Base-by-base conservation (phyloP, 106 monocot genomes). In the Xerophyta viscosa region DNA sequence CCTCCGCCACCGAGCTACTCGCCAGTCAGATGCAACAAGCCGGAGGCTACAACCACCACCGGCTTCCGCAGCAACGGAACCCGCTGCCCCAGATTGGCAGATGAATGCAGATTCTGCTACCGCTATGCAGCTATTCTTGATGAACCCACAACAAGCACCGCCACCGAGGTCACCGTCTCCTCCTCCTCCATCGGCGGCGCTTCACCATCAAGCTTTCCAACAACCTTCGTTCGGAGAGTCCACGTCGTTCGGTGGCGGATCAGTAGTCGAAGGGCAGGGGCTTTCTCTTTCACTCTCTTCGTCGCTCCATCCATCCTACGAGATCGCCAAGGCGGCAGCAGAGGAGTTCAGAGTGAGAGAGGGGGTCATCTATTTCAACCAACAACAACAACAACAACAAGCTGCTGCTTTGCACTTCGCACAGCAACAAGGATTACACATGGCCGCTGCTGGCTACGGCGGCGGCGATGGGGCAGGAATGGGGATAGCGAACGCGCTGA, bases 211-310 rank as follows among this genome's bases (percentile, higher is more conserved):
- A 14, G 46, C 66, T 5, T 56, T 69, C 54, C 76, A 65, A 17
- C 27, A 71, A 3, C 26, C 57, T 2, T 41, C 68, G 0, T 69
- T 70, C 29, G 56, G 42, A 9, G 55, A 37, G 20, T 12, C 22
- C 2, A 1, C 41, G 11, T 49, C 33, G 39, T 39, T 39, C 39
- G 39, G 39, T 8, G 39, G 3, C 2, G 67, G 65, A 1, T 71
- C 64, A 18, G 76, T 65, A 12, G 77, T 75, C 23, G 87, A 81
- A 37, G 70, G 83, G 6, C 88, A 85, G 63, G 89, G 84, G 19
- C 68, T 88, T 6, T 82, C 82, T 0, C 57, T 96, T 21, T 89
- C 96, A 0, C 79, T 96, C 19, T 84, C 80, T 10, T 70, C 88
- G 3, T 71, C 75, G 2, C 67, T 84, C 49, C 88, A 94, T 20